These are phyloP conservation scores for Perkinsus olseni DNA, from an alignment of 169 alveolate species.

Conservation along the genomic window DNA sequence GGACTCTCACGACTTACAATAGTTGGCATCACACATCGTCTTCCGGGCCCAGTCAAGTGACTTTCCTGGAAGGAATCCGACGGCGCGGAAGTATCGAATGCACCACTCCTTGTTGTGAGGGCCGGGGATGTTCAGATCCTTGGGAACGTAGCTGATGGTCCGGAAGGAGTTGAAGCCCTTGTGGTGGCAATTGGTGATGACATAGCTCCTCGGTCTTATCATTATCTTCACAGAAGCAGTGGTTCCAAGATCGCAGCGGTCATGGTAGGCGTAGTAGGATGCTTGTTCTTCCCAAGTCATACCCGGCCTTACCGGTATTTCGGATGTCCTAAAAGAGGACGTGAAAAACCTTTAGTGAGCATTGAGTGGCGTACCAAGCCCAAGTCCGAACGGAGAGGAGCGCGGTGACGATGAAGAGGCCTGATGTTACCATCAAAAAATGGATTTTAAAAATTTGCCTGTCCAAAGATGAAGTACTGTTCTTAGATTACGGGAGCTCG, in stretches of 20 bases:
- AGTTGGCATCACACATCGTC: not conserved
- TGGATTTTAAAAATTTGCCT: too few species aligned
- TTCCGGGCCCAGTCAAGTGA: not conserved
- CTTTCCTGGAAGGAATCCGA: not conserved
- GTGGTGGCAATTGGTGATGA: not conserved
- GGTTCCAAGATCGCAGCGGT: not conserved
- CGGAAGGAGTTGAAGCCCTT: not conserved
- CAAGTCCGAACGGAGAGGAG: not conserved
- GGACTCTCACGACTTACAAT: not conserved
- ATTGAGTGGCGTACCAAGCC: not conserved
- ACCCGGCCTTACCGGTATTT: not conserved
- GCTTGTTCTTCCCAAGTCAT: not conserved
- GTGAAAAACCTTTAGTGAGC: not conserved
- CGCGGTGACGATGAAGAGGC: not conserved
- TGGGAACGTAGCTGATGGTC: not conserved
- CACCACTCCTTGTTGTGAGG: not conserved
- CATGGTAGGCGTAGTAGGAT: not conserved
- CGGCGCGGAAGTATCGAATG: not conserved
- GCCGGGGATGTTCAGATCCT: not conserved
- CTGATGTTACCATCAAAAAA: not conserved
- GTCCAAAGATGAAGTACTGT: too few species aligned
- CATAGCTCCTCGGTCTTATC: not conserved
- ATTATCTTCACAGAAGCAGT: not conserved
- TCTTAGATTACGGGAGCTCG: too few species aligned
- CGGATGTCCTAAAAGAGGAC: not conserved